Conservation (phyloP, 2,329 filamentous ascomycete genomes). For the Rhynchosporium agropyri region DNA sequence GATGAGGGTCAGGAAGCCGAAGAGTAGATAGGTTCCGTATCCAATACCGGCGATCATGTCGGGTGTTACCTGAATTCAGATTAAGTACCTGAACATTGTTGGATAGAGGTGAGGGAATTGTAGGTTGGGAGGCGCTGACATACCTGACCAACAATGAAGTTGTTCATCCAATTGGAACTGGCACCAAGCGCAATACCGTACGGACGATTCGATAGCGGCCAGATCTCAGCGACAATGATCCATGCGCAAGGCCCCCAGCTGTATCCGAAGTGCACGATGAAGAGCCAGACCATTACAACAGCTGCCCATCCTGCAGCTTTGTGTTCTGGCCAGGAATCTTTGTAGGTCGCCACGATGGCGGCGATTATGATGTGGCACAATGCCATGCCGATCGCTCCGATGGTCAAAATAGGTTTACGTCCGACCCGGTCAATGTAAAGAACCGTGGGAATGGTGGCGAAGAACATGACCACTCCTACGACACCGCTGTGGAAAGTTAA, state of each 20-base stretch:
- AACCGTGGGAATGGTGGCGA: slow-evolving; percentile 68
- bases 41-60: slow-evolving; percentile 65
- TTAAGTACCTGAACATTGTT: neutral
- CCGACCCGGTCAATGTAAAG: slow-evolving; percentile 67
- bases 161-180: slow-evolving; percentile 66
- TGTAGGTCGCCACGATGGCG: slow-evolving; percentile 65
- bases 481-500: slow-evolving; percentile 50
- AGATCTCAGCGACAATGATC: slow-evolving; percentile 76
- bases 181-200: slow-evolving; percentile 73
- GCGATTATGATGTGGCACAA: slow-evolving; percentile 73
- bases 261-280: slow-evolving; percentile 74
- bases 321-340: slow-evolving; percentile 59
- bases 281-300: slow-evolving; percentile 70
- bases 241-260: slow-evolving; percentile 75
- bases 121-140: neutral
- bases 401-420: slow-evolving; percentile 62
- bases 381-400: slow-evolving; percentile 69
- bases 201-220: slow-evolving; percentile 69
- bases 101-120: no score
- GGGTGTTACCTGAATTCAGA: slow-evolving; percentile 59
- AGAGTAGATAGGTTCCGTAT: slow-evolving; percentile 74
- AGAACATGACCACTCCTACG: slow-evolving; percentile 70
- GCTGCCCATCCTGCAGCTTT: slow-evolving; percentile 69
- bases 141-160: slow-evolving; percentile 62
- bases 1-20: slow-evolving; percentile 64